Base-by-base conservation (phyloP, 495 filamentous ascomycete genomes). In the Tuber microsphaerosporum region DNA sequence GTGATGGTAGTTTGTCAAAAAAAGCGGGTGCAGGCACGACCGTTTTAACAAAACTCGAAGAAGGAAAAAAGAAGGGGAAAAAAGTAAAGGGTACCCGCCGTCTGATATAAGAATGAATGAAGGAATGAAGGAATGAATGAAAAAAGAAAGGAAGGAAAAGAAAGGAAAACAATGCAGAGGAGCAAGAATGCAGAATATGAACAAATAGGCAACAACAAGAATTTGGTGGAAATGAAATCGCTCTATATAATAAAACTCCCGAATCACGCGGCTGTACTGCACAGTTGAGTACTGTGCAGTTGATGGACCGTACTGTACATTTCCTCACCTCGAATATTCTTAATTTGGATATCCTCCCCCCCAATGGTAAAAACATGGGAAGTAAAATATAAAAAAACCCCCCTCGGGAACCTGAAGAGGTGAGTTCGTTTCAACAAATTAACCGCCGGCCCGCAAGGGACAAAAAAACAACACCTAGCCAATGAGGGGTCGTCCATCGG, bases 161-260 rank as follows among this genome's bases (percentile, higher is more conserved):
- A 65, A 65, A 19, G 14, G 14, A 34, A 65, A 61, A 31, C 51
- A 65, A 65, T 61, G 51, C 51, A 16, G 51, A 61, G 26, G n/a
- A 43, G 2, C 51, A n/a, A 61, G n/a, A 26, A 61, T 26, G n/a
- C 51, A 61, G 48, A n/a, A n/a, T 7, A 41, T 41, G 39, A 61
- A 61, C 51, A 61, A 14, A 61, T 22, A 8, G 22, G 48, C 48
- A 2, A 56, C 51, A 61, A 61, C 51, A 26, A 31, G 51, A 61
- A 61, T 61, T 61, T 10, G 51, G 51, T 61, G 51, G 51, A 61
- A 61, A 61, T 61, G 51, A 61, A 61, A 61, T 61, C 12, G n/a
- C 51, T 31, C 51, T 61, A 61, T 61, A 61, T 61, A 61, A 61
- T 61, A 61, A n/a, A n/a, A 10, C 48, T 9, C 48, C 22, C 48